These are phyloP conservation scores for Castanea mollissima DNA, from an alignment of 306 rosid species.

Conservation along the genomic window DNA sequence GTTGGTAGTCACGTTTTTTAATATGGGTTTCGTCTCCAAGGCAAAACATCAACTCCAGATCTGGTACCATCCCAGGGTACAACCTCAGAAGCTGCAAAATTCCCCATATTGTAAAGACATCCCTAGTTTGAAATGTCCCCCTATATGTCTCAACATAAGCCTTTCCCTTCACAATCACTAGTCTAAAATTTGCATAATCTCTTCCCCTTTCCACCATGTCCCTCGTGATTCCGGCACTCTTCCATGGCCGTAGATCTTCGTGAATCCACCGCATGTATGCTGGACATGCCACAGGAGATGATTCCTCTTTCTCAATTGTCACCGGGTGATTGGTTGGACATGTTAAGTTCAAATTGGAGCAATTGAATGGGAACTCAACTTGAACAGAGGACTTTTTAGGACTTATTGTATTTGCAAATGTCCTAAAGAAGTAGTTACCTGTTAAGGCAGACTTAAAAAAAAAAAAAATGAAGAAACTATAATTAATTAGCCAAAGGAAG, in stretches of 20 bases:
- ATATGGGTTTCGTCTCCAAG: slow-evolving; percentile 39
- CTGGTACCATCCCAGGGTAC: slow-evolving; percentile 49
- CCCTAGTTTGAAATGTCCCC: slow-evolving; percentile 39
- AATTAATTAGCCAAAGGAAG: background rate
- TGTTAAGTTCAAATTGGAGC: background rate
- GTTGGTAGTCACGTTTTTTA: background rate
- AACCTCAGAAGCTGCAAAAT: slow-evolving; percentile 47
- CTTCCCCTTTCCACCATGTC: slow-evolving; percentile 33
- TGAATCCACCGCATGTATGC: slow-evolving; percentile 48
- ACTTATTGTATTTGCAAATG: background rate
- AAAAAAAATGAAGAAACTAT: background rate
- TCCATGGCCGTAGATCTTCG: slow-evolving; percentile 52
- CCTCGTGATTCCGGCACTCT: slow-evolving; percentile 40
- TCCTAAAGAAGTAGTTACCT: slow-evolving; percentile 9
- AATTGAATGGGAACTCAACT: slow-evolving; percentile 5
- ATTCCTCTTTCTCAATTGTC: background rate
- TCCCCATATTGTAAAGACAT: slow-evolving; percentile 52
- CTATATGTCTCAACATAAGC: slow-evolving; percentile 30
- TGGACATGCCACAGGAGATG: slow-evolving; percentile 34
- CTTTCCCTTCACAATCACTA: slow-evolving; percentile 42
- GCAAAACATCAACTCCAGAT: slow-evolving; percentile 43
- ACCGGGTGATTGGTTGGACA: slow-evolving; percentile 21
- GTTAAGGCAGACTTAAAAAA: slow-evolving; percentile 25
- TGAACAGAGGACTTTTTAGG: background rate
- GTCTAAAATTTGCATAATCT: slow-evolving; percentile 29